Percentiles rank a stretch among this genome's conserved stretches.
Conservation (phyloP, 805 yeast genomes). For the Peterozyma xylosa region DNA sequence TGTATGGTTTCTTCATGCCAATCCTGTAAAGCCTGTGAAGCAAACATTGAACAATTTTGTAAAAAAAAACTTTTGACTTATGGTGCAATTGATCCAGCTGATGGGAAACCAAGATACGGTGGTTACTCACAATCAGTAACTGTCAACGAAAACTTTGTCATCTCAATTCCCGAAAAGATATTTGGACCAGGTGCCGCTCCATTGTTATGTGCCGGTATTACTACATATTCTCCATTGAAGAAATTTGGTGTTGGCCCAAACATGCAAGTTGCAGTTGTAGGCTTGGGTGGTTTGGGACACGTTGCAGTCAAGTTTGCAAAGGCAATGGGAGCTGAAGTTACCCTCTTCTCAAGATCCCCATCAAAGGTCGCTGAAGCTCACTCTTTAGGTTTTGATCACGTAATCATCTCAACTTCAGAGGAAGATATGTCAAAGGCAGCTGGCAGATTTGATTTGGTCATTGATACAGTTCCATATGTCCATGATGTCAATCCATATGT, state of each 20-base stretch:
- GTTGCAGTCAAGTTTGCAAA: constrained; percentile 52
- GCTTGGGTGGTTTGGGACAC: constrained; percentile 66
- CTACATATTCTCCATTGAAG: constrained; percentile 61
- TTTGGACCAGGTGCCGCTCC: constrained; percentile 58
- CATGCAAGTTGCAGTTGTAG: constrained; percentile 49
- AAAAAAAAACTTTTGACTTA: constrained; percentile 27
- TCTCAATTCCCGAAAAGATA: constrained; percentile 53
- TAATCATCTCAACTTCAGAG: constrained; percentile 37
- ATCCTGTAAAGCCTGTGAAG: constrained; percentile 51
- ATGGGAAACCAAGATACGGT: constrained; percentile 37
- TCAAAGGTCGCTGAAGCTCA: constrained; percentile 44
- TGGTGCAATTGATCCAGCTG: constrained; percentile 14
- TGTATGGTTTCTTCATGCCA: constrained; percentile 59
- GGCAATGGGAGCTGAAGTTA: constrained; percentile 58
- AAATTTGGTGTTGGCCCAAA: constrained; percentile 30
- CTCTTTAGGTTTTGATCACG: constrained; percentile 48
- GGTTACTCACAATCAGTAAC: constrained; percentile 68
- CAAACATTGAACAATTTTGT: constrained; percentile 39
- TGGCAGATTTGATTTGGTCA: no score
- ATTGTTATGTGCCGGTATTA: constrained; percentile 71
- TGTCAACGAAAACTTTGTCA: constrained; percentile 53
- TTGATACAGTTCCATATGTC: no score
- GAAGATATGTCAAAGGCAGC: constrained; percentile 20
- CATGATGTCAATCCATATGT: no score
- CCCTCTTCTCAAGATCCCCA: constrained; percentile 45